A percentile compares a stretch with the other conserved stretches of the same genome.
Conservation (phyloP, 1,284 basidiomycete genomes). For the Inonotus hispidus region DNA sequence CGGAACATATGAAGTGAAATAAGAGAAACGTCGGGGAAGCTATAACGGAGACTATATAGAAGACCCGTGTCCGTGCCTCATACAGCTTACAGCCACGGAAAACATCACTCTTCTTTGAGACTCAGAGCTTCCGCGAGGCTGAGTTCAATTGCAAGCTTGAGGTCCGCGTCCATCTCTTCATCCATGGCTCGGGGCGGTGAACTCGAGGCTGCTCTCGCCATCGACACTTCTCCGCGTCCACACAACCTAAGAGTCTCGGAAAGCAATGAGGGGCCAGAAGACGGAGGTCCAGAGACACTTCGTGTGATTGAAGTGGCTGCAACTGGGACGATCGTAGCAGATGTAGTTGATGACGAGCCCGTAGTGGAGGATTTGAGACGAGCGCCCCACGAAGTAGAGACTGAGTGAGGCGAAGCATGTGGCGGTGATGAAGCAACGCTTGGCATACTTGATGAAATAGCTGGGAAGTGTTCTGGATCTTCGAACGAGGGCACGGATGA, state of each 20-base stretch:
- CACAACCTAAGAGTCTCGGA: background rate
- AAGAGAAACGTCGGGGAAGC: too few relatives aligned
- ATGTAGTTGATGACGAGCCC: background rate
- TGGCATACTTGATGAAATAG: slow-evolving; percentile 27
- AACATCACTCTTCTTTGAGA: background rate
- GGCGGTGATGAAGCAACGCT: slow-evolving; percentile 20
- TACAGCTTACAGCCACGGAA: background rate
- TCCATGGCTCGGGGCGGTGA: background rate
- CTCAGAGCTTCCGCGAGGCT: slow-evolving; percentile 52
- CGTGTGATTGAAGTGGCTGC: background rate
- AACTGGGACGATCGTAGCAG: background rate
- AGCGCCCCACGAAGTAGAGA: slow-evolving; percentile 4
- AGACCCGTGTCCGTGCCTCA: too few relatives aligned
- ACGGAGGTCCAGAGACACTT: background rate
- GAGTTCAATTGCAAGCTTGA: slow-evolving; percentile 48
- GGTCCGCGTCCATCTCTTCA: slow-evolving; percentile 42
- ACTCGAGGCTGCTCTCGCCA: slow-evolving; percentile 14
- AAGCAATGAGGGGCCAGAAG: slow-evolving; percentile 9
- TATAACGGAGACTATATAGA: too few relatives aligned
- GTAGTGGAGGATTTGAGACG: background rate
- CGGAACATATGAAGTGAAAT: too few relatives aligned
- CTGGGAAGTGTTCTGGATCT: slow-evolving; percentile 27
- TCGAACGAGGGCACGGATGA: slow-evolving; percentile 9
- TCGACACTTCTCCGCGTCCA: slow-evolving; percentile 3
- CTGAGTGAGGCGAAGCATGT: background rate